Evolutionary conservation across 2,329 filamentous ascomycete species (phyloP).

Genomic region (Nigrospora oryzae): DNA sequence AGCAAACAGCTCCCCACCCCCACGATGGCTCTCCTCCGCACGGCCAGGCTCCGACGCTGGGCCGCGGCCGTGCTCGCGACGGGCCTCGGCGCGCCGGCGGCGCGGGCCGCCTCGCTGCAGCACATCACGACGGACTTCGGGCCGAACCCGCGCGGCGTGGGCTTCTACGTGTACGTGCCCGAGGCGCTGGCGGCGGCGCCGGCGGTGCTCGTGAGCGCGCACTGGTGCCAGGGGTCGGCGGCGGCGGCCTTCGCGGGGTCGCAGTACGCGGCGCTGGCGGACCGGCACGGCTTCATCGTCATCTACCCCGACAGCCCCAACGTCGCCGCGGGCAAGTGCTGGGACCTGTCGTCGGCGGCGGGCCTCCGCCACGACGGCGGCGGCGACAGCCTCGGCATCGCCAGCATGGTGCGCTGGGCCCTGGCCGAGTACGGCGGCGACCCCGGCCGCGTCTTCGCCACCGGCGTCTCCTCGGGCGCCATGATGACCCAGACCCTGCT

Average conservation of each 20-base stretch:
- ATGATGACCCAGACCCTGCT: slow-evolving; percentile 49
- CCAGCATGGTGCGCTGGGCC: slow-evolving; percentile 37
- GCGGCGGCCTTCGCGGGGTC: slow-evolving; percentile 37
- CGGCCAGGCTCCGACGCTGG: not conserved
- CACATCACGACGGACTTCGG: slow-evolving; percentile 22
- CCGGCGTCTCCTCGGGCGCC: slow-evolving; percentile 40
- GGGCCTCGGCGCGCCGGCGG: not conserved
- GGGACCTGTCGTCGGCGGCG: slow-evolving; percentile 27
- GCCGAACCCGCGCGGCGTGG: slow-evolving; percentile 40
- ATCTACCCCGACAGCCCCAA: slow-evolving; percentile 25
- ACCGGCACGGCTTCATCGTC: slow-evolving; percentile 43
- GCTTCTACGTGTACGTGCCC: slow-evolving; percentile 44
- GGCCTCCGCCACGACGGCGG: slow-evolving; percentile 40
- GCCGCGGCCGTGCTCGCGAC: not conserved
- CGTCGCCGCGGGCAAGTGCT: slow-evolving; percentile 2
- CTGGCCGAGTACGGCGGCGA: slow-evolving; percentile 30
- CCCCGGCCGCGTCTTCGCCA: slow-evolving; percentile 37
- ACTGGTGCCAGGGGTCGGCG: slow-evolving; percentile 50
- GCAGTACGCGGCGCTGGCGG: slow-evolving; percentile 44
- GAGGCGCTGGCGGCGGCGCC: slow-evolving; percentile 32
- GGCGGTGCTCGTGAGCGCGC: slow-evolving; percentile 44
- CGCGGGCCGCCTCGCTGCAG: slow-evolving; percentile 15
- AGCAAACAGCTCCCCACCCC: not conserved
- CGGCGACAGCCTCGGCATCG: slow-evolving; percentile 41
- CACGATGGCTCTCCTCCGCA: not conserved